Percentiles rank a stretch among this genome's conserved stretches.
Conservation (phyloP, 2,329 filamentous ascomycete species). For the Alternaria arborescens region DNA sequence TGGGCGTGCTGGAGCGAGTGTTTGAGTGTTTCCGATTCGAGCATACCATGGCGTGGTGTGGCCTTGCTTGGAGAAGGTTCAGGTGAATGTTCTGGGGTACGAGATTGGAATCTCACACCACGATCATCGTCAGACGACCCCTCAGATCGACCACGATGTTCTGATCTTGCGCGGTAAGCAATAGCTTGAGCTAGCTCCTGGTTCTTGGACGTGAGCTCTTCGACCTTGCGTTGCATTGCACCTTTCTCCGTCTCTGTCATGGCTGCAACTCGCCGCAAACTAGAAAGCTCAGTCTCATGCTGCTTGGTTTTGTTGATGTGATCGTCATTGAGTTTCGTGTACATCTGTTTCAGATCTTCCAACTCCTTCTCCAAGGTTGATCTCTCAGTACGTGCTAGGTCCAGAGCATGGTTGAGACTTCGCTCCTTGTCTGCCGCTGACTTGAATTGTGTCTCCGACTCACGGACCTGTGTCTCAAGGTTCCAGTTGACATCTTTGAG, state of each 20-base stretch:
- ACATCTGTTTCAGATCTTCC: conserved; percentile 83
- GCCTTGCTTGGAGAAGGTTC: conserved; percentile 90
- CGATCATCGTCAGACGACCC: conserved; percentile 54
- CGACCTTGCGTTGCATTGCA: conserved; percentile 83
- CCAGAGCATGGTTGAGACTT: conserved; percentile 77
- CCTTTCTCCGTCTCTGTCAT: conserved; percentile 80
- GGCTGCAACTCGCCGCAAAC: conserved; percentile 79
- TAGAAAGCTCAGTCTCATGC: conserved; percentile 87
- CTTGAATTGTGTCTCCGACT: conserved; percentile 75
- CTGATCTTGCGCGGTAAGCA: conserved; percentile 73
- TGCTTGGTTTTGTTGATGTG: conserved; percentile 79
- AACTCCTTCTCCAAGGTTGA: conserved; percentile 81
- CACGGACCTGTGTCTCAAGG: conserved; percentile 89
- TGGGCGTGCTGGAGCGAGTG: conserved; percentile 94
- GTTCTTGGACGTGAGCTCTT: conserved; percentile 88
- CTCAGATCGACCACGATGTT: conserved; percentile 69
- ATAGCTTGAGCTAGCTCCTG: conserved; percentile 88
- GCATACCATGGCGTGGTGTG: conserved; percentile 85
- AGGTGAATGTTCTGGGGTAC: conserved; percentile 88
- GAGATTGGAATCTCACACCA: conserved; percentile 64
- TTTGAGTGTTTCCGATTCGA: conserved; percentile 96
- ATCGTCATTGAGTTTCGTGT: conserved; percentile 83
- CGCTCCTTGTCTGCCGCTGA: conserved; percentile 84
- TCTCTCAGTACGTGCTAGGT: conserved; percentile 76
- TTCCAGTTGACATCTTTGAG: conserved; percentile 99